Evolutionary conservation across 2,329 filamentous ascomycete species (phyloP).

Genomic region (Penicillium sp.): DNA sequence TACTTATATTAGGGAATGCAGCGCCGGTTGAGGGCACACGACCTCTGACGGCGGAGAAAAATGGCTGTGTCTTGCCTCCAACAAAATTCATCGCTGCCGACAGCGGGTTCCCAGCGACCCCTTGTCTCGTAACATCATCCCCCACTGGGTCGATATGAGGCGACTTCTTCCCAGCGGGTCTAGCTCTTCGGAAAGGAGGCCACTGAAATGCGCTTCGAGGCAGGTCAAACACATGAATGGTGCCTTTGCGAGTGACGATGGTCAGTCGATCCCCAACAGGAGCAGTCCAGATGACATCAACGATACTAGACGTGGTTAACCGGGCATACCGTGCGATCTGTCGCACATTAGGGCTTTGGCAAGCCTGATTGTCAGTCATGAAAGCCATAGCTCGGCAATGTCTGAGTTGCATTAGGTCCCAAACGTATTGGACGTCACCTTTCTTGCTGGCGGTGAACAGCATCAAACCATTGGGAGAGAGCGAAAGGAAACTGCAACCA

Average conservation of each 20-base stretch:
- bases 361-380: constrained; percentile 33
- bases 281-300: constrained; percentile 83
- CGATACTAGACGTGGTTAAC: constrained; percentile 84
- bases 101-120: constrained; percentile 47
- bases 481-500: constrained; percentile 49
- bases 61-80: constrained; percentile 56
- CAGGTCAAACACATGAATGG: constrained; percentile 86
- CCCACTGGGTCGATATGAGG: constrained; percentile 43
- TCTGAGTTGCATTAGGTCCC: constrained; percentile 48
- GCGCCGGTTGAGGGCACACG: constrained; percentile 47
- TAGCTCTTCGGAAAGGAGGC: constrained; percentile 63
- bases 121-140: constrained; percentile 47
- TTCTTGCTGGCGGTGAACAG: constrained; percentile 48
- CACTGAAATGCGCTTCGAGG: constrained; percentile 77
- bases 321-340: constrained; percentile 85
- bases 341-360: constrained; percentile 53
- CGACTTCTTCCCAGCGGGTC: constrained; percentile 36
- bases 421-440: constrained; percentile 49
- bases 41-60: constrained; percentile 62
- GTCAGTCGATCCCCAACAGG: constrained; percentile 78
- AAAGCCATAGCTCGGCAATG: constrained; percentile 40
- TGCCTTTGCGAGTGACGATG: constrained; percentile 90
- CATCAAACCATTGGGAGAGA: constrained; percentile 46
- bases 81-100: constrained; percentile 67
- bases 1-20: constrained; percentile 41